Evolutionary conservation across 179 eudicot genomes (phyloP).

Genomic region (Carnegiea gigantea): DNA sequence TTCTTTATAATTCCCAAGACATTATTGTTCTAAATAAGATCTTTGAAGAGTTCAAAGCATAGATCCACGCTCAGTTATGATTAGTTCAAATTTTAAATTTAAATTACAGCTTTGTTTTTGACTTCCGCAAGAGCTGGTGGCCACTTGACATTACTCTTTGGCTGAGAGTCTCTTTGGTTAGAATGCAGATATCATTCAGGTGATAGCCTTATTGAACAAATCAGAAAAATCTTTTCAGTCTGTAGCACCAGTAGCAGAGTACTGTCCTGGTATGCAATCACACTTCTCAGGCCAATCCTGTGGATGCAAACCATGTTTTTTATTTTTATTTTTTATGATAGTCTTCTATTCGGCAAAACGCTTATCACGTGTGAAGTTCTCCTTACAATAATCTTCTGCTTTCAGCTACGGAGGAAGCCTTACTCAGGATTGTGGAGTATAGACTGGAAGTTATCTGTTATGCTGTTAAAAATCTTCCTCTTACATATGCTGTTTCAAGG

Average conservation of each 20-base stretch:
- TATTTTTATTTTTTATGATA: not conserved
- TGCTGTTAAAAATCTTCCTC: conserved; percentile 70
- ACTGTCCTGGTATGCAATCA: conserved; percentile 61
- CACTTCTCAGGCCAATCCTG: not conserved
- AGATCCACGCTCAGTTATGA: not conserved
- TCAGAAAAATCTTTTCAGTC: conserved; percentile 47
- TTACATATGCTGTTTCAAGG: conserved; percentile 57
- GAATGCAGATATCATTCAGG: conserved; percentile 89
- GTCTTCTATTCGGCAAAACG: not conserved
- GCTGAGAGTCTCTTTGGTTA: conserved; percentile 42
- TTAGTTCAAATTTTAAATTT: not conserved
- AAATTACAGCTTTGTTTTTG: not conserved
- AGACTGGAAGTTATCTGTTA: conserved; percentile 78
- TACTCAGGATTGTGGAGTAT: conserved; percentile 57
- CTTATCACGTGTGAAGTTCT: not conserved
- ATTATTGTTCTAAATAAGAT: not conserved
- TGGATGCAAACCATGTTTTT: not conserved
- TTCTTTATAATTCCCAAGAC: conserved; percentile 1
- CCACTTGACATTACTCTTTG: conserved; percentile 1
- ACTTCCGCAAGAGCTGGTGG: not conserved
- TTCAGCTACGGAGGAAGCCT: conserved; percentile 57
- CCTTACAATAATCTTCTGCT: conserved; percentile 11
- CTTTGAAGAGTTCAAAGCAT: not conserved
- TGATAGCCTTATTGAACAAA: conserved; percentile 53
- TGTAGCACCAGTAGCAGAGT: conserved; percentile 69